Conservation (phyloP, 805 yeast species). For the Babjeviella inositovora region DNA sequence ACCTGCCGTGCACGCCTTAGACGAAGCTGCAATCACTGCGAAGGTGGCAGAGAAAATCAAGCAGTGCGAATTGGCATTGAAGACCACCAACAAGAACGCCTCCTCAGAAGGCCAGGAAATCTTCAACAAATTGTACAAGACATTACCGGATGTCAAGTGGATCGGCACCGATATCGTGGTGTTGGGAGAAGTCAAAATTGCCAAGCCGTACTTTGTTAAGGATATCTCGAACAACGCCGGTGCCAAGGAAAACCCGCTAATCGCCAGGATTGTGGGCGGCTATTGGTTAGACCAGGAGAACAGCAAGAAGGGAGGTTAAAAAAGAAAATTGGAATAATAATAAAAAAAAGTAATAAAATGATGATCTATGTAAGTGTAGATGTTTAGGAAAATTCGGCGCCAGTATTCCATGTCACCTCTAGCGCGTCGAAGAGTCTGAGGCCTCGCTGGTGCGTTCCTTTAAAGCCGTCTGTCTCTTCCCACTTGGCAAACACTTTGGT, state of each 20-base stretch:
- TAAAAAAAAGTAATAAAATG: too few species aligned
- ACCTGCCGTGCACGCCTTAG: too few species aligned
- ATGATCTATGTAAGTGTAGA: too few species aligned
- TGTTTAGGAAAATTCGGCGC: too few species aligned
- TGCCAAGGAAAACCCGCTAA: too few species aligned
- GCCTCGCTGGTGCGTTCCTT: conserved; percentile 45
- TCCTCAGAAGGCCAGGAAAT: conserved; percentile 11
- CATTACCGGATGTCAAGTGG: conserved; percentile 15
- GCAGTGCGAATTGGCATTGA: conserved; percentile 1
- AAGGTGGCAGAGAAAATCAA: neutral
- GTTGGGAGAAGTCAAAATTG: conserved; percentile 16
- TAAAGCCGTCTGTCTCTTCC: conserved; percentile 51
- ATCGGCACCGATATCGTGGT: conserved; percentile 16
- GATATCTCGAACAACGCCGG: too few species aligned
- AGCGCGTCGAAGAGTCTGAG: conserved; percentile 31
- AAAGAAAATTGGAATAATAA: too few species aligned
- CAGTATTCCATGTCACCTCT: conserved; percentile 18
- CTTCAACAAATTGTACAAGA: conserved; percentile 7
- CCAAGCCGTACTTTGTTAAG: conserved; percentile 23
- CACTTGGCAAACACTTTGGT: too few species aligned
- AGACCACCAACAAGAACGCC: conserved; percentile 3
- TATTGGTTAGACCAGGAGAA: too few species aligned
- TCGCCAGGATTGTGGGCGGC: too few species aligned
- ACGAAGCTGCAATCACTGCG: too few species aligned
- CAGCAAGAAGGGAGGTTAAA: too few species aligned